phyloP scores from a whole-genome alignment of 306 rosid species.

The Malus sieversii region DNA sequence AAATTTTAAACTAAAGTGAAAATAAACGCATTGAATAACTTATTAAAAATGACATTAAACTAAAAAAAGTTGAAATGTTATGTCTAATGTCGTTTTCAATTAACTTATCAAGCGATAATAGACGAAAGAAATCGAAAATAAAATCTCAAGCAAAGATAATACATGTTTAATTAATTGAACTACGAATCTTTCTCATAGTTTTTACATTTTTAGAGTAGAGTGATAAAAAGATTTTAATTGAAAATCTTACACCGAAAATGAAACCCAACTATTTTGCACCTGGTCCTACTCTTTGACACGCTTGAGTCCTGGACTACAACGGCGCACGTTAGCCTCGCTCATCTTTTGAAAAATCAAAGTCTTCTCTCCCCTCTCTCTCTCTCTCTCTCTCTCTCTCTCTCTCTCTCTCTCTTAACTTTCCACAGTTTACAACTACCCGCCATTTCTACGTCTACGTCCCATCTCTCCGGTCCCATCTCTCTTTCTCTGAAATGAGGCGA shows the following conservation, averaged over 20 bases:
- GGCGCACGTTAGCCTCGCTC: slow-evolving; percentile 7
- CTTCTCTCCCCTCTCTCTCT: neutral
- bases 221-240: neutral
- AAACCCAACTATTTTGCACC: neutral
- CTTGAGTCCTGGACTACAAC: neutral
- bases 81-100: too few relatives aligned
- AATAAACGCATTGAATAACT: neutral
- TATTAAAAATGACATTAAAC: too few relatives aligned
- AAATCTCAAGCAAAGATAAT: too few relatives aligned
- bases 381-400: neutral
- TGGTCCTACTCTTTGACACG: neutral
- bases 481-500: slow-evolving; percentile 17
- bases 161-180: too few relatives aligned
- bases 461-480: neutral
- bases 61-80: too few relatives aligned
- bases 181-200: too few relatives aligned
- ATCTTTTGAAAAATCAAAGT: slow-evolving; percentile 6
- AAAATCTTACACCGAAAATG: too few relatives aligned
- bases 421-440: slow-evolving; percentile 14
- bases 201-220: too few relatives aligned
- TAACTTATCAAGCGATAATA: too few relatives aligned
- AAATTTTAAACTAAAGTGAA: too few relatives aligned
- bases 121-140: too few relatives aligned
- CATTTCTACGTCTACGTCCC: slow-evolving; percentile 5
- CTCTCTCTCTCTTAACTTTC: neutral